phyloP scores from a whole-genome alignment of 2,329 filamentous ascomycete genomes.

The Verruconis gallopava region DNA sequence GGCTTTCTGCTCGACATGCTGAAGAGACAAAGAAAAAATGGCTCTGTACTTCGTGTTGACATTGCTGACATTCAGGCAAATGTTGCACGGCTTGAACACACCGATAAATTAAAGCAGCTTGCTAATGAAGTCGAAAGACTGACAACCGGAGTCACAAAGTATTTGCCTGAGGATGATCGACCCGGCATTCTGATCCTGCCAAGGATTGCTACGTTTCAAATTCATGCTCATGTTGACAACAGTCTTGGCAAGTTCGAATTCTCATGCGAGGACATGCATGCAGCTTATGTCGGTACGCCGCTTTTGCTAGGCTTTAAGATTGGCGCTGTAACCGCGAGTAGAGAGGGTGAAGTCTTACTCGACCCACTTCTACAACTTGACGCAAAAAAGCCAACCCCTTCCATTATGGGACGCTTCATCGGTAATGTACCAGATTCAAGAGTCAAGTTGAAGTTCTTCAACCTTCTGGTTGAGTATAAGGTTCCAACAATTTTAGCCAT shows the following conservation, averaged over 20 bases:
- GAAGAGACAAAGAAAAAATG: conserved; percentile 73
- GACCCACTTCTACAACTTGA: conserved; percentile 40
- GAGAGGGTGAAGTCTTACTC: conserved; percentile 60
- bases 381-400: conserved; percentile 38
- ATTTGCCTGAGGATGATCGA: conserved; percentile 87
- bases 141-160: conserved; percentile 71
- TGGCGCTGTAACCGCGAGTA: conserved; percentile 40
- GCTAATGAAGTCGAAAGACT: conserved; percentile 69
- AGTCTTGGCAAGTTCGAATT: conserved; percentile 49
- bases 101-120: conserved; percentile 56
- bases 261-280: conserved; percentile 15
- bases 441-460: conserved; percentile 75
- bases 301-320: conserved; percentile 70
- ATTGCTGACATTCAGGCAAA: conserved; percentile 51
- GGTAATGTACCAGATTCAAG: conserved; percentile 90
- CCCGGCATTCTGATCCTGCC: conserved; percentile 72
- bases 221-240: conserved; percentile 50
- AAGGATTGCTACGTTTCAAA: conserved; percentile 49
- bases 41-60: conserved; percentile 61
- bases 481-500: conserved; percentile 73
- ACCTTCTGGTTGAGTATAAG: conserved; percentile 76
- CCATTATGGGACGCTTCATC: conserved; percentile 79
- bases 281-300: conserved; percentile 62
- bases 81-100: conserved; percentile 49
- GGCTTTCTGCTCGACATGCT: conserved; percentile 81